Evolutionary conservation across 2,329 filamentous ascomycete species (phyloP), one percentile per base, ranked within the genome.

Genomic region (Dothidotthia symphoricarpi): DNA sequence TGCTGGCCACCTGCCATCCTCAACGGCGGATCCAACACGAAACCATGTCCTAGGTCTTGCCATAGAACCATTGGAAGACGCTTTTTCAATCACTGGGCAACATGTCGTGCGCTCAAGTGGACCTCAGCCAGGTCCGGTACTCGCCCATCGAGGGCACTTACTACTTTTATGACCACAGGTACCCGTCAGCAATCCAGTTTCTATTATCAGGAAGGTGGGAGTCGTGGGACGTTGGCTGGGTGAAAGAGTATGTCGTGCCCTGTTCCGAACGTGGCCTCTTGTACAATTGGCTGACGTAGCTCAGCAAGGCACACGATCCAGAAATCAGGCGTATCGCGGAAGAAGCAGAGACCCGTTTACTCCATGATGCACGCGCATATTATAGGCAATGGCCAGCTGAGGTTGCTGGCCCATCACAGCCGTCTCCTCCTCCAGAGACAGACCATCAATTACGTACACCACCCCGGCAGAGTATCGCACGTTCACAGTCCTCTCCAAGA

Each of bases 211-310:
- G 56, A 8, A 33, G 39, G 8, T 64, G 60, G 60, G 57, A 62
- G 45, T 43, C 58, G 12, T 60, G 56, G 57, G 56, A 64, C 30
- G 52, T 63, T 6, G 49, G 56, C 36, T 62, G 49, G 41, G 59
- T 63, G 10, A 50, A 46, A 29, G 45, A 55, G 57, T 61, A 45
- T 25, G 54, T 53, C 29, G 25, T 25, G 19, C 19, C 9, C 9
- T 22, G 9, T 22, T n/a, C 13, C 36, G n/a, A 24, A 15, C 14
- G 6, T 13, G 22, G 24, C 31, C 35, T 19, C 24, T 28, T 19
- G 13, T 13, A 11, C 15, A 6, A 14, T 22, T 15, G 12, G 19
- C 41, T 58, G 31, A 58, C 34, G 24, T 26, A 7, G 24, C 5
- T 7, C 34, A 59, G 56, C 37, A 55, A 55, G 31, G 47, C 59